Evolutionary conservation across 352 stramenopile species (phyloP).

Genomic region (Globisporangium solare): DNA sequence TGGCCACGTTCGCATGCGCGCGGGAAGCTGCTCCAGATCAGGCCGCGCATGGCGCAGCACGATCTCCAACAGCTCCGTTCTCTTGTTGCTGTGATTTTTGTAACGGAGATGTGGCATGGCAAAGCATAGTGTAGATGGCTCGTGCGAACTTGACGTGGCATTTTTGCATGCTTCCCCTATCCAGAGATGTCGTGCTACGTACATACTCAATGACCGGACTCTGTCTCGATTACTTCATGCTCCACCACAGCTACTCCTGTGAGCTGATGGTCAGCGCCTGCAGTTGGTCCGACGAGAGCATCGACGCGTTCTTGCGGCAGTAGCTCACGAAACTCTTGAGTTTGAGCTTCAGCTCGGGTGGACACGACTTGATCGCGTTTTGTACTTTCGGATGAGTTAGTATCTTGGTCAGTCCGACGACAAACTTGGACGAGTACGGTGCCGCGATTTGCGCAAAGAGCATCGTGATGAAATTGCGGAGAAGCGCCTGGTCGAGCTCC

Average conservation of each 20-base stretch:
- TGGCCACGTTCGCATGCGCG: too few relatives aligned
- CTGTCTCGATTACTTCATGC: too few relatives aligned
- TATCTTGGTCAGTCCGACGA: slow-evolving; percentile 62
- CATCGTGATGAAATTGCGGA: slow-evolving; percentile 84
- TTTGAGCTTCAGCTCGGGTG: slow-evolving; percentile 72
- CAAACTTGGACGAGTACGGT: slow-evolving; percentile 77
- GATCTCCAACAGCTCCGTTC: too few relatives aligned
- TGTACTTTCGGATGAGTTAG: slow-evolving; percentile 83
- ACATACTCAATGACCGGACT: too few relatives aligned
- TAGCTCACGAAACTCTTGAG: slow-evolving; percentile 59
- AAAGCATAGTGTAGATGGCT: too few relatives aligned
- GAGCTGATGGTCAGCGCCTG: slow-evolving; percentile 41
- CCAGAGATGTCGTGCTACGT: too few relatives aligned
- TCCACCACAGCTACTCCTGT: slow-evolving; percentile 24
- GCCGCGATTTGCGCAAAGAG: slow-evolving; percentile 67
- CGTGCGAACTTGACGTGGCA: too few relatives aligned
- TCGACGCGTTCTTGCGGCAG: slow-evolving; percentile 57
- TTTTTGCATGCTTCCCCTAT: too few relatives aligned
- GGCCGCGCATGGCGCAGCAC: too few relatives aligned
- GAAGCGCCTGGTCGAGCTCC: slow-evolving; percentile 76
- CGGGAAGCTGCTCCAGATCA: too few relatives aligned
- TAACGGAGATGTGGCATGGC: too few relatives aligned
- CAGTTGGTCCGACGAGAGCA: slow-evolving; percentile 62
- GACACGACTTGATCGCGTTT: slow-evolving; percentile 77
- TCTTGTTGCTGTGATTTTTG: too few relatives aligned